Evolutionary conservation across 805 yeast genomes (phyloP).

Genomic region (Candida arabinofermentans): DNA sequence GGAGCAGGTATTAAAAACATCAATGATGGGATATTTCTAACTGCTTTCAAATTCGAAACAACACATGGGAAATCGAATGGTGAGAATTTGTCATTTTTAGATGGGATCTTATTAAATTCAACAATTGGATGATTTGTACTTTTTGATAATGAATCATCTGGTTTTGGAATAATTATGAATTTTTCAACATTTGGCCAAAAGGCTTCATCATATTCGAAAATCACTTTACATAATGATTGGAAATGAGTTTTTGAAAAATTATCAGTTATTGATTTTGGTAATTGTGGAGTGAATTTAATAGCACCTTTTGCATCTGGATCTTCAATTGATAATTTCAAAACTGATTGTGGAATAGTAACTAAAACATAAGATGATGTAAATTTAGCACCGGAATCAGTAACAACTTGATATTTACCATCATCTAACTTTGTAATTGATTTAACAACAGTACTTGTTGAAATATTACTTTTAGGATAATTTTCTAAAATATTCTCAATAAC

Average conservation of each 20-base stretch:
- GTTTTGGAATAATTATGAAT: conserved; percentile 25
- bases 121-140: conserved; percentile 7
- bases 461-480: conserved; percentile 22
- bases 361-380: conserved; percentile 33
- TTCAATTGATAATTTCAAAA: conserved; percentile 33
- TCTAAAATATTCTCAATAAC: conserved; percentile 26
- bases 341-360: conserved; percentile 49
- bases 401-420: conserved; percentile 11
- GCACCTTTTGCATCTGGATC: conserved; percentile 25
- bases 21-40: conserved; percentile 34
- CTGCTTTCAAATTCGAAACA: conserved; percentile 23
- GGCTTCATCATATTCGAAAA: conserved; percentile 39
- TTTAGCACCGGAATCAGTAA: conserved; percentile 14
- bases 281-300: conserved; percentile 30
- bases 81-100: conserved; percentile 7
- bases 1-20: conserved; percentile 46
- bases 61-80: conserved; percentile 29
- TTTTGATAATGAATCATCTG: conserved; percentile 16
- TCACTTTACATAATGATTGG: conserved; percentile 41
- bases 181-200: conserved; percentile 40
- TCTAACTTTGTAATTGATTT: conserved; percentile 24
- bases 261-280: conserved; percentile 31
- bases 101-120: conserved; percentile 13
- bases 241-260: conserved; percentile 31
- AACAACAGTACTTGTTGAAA: conserved; percentile 20